Base-by-base conservation (phyloP, 192 early-diverging fungal species). In the Gamsiella multidivaricata region DNA sequence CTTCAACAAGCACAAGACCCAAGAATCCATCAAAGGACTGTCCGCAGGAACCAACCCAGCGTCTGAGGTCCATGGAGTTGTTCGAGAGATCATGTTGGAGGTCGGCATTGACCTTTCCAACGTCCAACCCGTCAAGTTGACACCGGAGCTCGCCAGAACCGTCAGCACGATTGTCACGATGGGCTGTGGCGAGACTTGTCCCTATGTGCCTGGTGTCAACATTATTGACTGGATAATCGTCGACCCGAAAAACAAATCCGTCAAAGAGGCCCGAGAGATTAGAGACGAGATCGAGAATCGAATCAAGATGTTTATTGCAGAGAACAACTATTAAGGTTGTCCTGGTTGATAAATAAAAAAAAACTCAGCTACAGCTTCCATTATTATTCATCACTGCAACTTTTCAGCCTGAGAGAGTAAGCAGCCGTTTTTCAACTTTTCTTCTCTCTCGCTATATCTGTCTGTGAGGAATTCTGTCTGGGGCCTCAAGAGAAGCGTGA, bases 351-450 rank as follows among this genome's bases (percentile, higher is more conserved):
- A n/a, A n/a, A 23, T 31, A 53, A 8, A 26, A 8, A 12, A 28
- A 29, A n/a, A 53, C 51, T 11, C 9, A 3, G 5, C n/a, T 53
- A 53, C 6, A 9, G 5, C 12, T 39, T 39, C 5, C 37, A 39
- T 5, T 39, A 39, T 12, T 9, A 39, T 39, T 0, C 17, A 42
- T 41, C 46, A 46, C 36, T 70, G 52, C n/a, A 55, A 54, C 47
- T 85, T 86, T 47, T 86, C 84, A 7, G 62, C 65, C 20, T 85
- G 81, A 9, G 84, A 59, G 17, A 86, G 69, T 45, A 86, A 54
- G 20, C 79, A 64, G 0, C 84, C 85, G n/a, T 86, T 68, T 33
- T 64, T 66, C 50, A 54, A 39, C 34, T 68, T 79, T 47, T 86
- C 84, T 51, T 86, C 68, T 56, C 85, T 41, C 61, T 85, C 84